Evolutionary conservation across 192 early-diverging fungal species (phyloP).

Genomic region (Neocallimastix lanati): DNA sequence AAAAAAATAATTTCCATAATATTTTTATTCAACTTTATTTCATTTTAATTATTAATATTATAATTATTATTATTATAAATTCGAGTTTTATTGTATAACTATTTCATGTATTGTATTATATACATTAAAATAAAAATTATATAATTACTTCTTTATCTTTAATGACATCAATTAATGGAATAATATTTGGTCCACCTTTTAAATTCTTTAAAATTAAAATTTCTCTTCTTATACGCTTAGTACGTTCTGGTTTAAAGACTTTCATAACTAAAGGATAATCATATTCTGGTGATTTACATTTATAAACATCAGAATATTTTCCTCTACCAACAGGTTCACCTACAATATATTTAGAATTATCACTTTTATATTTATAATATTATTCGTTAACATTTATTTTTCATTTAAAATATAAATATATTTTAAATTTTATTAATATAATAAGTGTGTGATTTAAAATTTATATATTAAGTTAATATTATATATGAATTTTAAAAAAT

Average conservation of each 20-base stretch:
- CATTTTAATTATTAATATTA: conserved; percentile 5
- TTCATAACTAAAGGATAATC: conserved; percentile 7
- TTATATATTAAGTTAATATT: no score
- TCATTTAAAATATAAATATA: no score
- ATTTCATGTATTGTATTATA: no score
- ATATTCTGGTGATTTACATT: neutral
- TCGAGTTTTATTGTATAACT: no score
- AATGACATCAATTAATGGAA: conserved; percentile 5
- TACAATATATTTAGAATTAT: neutral
- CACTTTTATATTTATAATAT: neutral
- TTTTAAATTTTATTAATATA: no score
- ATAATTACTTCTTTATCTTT: neutral
- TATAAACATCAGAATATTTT: neutral
- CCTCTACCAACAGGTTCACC: neutral
- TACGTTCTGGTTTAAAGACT: conserved; percentile 10
- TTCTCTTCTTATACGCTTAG: conserved; percentile 14
- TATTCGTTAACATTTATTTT: no score
- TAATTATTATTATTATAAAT: no score
- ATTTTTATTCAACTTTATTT: no score
- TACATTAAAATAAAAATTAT: no score
- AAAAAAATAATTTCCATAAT: no score
- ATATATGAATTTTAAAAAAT: no score
- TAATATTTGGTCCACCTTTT: conserved; percentile 17
- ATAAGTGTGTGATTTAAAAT: no score
- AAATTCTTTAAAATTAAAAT: conserved; percentile 18